Percentiles rank a stretch among this genome's conserved stretches.
Evolutionary conservation across 2,329 filamentous ascomycete genomes (phyloP).

Genomic region (Pyricularia pennisetigena): DNA sequence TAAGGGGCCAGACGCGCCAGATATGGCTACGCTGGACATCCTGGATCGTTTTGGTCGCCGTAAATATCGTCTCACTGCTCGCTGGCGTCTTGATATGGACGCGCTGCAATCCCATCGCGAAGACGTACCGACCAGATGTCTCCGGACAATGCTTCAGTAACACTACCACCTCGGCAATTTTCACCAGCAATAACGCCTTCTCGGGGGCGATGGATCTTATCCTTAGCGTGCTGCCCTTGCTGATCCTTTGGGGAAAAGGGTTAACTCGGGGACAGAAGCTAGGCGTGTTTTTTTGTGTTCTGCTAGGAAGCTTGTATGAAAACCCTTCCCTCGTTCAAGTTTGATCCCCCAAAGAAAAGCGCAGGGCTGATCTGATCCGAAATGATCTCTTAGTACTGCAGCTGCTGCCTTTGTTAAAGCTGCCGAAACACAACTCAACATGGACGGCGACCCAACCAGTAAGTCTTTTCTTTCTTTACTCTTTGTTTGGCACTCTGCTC

Average conservation of each 20-base stretch:
- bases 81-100: not conserved
- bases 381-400: not conserved
- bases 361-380: not conserved
- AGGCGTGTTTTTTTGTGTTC: not conserved
- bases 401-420: conserved; percentile 1
- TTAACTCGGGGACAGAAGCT: not conserved
- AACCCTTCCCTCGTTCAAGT: not conserved
- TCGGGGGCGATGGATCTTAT: not conserved
- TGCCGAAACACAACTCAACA: not conserved
- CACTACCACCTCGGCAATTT: not conserved
- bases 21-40: not conserved
- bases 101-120: conserved; percentile 2
- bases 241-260: not conserved
- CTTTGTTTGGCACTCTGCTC: not conserved
- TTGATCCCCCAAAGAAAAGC: no score
- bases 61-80: not conserved
- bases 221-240: not conserved
- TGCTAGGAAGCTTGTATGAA: not conserved
- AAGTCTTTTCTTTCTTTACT: not conserved
- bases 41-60: not conserved
- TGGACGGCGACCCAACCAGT: not conserved
- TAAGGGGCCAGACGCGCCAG: not conserved
- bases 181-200: not conserved
- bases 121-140: not conserved
- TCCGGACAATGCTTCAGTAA: not conserved